A percentile compares a stretch with the other conserved stretches of the same genome.
These are phyloP conservation scores for Penicillium chermesinum DNA, from an alignment of 495 filamentous ascomycete genomes.

Conservation along the genomic window DNA sequence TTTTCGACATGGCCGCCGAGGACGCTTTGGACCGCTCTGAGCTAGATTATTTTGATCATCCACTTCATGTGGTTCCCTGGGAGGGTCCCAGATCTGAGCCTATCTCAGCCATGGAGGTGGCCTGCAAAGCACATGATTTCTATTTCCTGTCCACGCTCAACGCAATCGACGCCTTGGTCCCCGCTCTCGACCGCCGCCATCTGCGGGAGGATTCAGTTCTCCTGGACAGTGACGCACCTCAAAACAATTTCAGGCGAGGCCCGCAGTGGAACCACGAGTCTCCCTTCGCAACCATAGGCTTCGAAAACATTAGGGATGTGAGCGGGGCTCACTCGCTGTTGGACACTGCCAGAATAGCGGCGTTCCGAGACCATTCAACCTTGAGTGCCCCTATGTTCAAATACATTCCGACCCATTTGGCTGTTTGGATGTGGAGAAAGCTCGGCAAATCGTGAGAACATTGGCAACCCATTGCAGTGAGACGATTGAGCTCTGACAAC, in stretches of 20 bases:
- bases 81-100: no score
- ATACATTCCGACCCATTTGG: slow-evolving; percentile 36
- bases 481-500: background rate
- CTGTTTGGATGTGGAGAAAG: slow-evolving; percentile 36
- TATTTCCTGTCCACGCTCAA: no score
- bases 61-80: no score
- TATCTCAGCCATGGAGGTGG: no score
- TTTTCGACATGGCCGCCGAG: no score
- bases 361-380: no score
- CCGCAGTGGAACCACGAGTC: slow-evolving; percentile 4
- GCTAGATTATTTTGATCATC: no score
- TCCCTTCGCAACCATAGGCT: background rate
- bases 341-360: background rate
- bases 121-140: no score
- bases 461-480: background rate
- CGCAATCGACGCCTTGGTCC: no score
- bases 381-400: slow-evolving; percentile 1
- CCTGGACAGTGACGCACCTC: background rate
- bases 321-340: background rate
- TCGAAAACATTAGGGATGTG: background rate
- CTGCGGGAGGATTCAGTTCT: background rate
- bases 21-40: no score
- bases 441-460: slow-evolving; percentile 26
- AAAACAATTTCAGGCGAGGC: background rate
- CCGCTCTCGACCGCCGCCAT: no score